Evolutionary conservation across 129 eudicot species (phyloP), one percentile per base, ranked within the genome.

Genomic region (Chrysanthemum seticuspe): DNA sequence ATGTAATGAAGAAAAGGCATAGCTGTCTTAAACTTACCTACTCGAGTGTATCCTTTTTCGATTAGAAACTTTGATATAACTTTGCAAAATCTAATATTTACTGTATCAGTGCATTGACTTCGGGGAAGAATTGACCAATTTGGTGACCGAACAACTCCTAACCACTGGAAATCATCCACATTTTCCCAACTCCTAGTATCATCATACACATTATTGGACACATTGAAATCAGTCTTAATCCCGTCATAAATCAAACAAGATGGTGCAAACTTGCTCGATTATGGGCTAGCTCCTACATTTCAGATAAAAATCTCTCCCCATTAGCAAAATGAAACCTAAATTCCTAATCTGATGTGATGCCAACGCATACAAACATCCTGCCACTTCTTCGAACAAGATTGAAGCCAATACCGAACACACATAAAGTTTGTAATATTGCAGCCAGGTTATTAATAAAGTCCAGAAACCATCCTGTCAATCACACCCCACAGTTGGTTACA

Each of bases 181-280:
- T 93, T 87, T 6, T 79, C 87, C 98, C 96, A 93, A 73, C 77
- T 89, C 79, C 90, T 87, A 10, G 90, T 85, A 83, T 89, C 96
- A 67, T 85, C 92, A 18, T 72, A 76, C 63, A 93, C 25, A 23
- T 23, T 85, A 71, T 86, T 85, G 0, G 95, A 89, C 67, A 78
- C 86, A 64, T 75, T 77, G 10, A 91, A 85, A 68, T 91, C 90
- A 47, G 47, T 74, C 55, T 88, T 92, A 48, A 86, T 78, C 68
- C 89, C 91, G 60, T 79, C 84, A 66, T 92, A 89, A 45, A 58
- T 62, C 83, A 89, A 78, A 74, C 83, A 70, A 59, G 85, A 89
- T 0, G 97, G 94, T n/a, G 96, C 97, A 74, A 92, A 88, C 29
- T 48, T 88, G 93, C 84, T 92, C 97, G 19, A 92, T 83, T 21